phyloP scores from a whole-genome alignment of 2,329 filamentous ascomycete genomes.

The Fusarium pseudoanthophilum region DNA sequence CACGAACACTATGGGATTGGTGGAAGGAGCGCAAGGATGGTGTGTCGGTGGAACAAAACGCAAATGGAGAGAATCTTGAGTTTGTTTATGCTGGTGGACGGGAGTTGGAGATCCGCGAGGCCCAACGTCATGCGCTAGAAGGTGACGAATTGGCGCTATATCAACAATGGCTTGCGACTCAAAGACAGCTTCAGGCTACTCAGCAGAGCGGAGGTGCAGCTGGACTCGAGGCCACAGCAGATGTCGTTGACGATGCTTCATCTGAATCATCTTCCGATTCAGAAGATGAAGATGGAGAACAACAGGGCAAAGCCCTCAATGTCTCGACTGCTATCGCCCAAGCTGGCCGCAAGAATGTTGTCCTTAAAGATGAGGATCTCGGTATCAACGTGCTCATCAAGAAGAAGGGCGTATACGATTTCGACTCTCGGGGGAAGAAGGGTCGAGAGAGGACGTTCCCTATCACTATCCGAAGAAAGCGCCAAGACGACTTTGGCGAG shows the following conservation, averaged over 20 bases:
- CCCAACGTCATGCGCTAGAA: slow-evolving; percentile 73
- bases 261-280: slow-evolving; percentile 88
- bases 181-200: slow-evolving; percentile 86
- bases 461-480: slow-evolving; percentile 80
- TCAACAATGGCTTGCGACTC: slow-evolving; percentile 91
- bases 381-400: slow-evolving; percentile 92
- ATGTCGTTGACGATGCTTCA: slow-evolving; percentile 83
- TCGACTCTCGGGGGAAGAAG: slow-evolving; percentile 89
- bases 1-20: slow-evolving; percentile 81
- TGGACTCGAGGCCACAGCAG: slow-evolving; percentile 74
- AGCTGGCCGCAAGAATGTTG: slow-evolving; percentile 84
- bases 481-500: slow-evolving; percentile 92
- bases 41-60: slow-evolving; percentile 66
- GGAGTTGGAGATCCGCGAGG: slow-evolving; percentile 69
- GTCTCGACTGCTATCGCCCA: slow-evolving; percentile 87
- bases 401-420: slow-evolving; percentile 91
- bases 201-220: slow-evolving; percentile 76
- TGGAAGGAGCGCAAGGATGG: slow-evolving; percentile 77
- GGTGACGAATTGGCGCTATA: slow-evolving; percentile 83
- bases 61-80: slow-evolving; percentile 68
- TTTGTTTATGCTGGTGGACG: slow-evolving; percentile 73
- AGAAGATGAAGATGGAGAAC: slow-evolving; percentile 88
- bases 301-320: slow-evolving; percentile 92
- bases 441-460: slow-evolving; percentile 94
- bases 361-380: slow-evolving; percentile 87